phyloP scores from a whole-genome alignment of 306 rosid species.

The Betula pendula region DNA sequence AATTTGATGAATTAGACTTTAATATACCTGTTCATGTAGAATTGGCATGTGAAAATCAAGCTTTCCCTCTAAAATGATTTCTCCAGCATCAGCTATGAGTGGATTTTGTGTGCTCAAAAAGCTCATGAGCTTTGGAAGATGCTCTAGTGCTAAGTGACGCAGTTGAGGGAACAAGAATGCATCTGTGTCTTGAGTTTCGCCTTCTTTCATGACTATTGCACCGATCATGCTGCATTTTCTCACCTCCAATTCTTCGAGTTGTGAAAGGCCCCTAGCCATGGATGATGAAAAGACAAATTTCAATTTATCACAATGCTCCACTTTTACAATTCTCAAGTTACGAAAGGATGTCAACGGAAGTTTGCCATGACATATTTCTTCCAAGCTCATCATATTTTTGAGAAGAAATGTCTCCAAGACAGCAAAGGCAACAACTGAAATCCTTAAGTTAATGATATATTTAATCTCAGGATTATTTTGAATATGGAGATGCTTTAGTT shows the following conservation, averaged over 20 bases:
- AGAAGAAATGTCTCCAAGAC: background rate
- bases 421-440: background rate
- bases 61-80: background rate
- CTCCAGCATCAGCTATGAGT: background rate
- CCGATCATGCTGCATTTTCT: background rate
- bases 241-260: slow-evolving; percentile 16
- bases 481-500: background rate
- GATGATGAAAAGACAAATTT: slow-evolving; percentile 3
- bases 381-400: background rate
- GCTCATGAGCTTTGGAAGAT: background rate
- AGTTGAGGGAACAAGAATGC: background rate
- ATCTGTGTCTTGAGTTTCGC: background rate
- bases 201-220: background rate
- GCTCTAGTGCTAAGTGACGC: background rate
- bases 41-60: background rate
- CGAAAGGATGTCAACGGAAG: background rate
- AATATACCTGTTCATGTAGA: slow-evolving; percentile 1
- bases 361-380: background rate
- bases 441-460: background rate
- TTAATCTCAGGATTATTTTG: slow-evolving; percentile 9
- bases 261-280: background rate
- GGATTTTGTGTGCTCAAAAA: background rate
- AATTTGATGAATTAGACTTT: no score
- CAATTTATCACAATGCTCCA: background rate
- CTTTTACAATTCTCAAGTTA: background rate